Conservation (phyloP, 2,329 filamentous ascomycete genomes). For the Ascosphaera apis region DNA sequence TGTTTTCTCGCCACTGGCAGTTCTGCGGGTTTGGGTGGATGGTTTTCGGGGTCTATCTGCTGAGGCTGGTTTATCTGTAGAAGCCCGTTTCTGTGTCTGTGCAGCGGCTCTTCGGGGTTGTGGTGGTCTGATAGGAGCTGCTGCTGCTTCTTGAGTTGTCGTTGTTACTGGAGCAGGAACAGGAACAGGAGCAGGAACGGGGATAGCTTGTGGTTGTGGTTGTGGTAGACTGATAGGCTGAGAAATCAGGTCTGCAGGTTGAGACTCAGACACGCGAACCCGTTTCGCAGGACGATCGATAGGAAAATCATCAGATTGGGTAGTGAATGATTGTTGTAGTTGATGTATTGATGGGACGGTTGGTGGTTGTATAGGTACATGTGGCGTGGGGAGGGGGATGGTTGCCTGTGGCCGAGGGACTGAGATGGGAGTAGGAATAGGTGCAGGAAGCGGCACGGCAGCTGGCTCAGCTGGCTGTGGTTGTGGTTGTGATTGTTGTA, state of each 20-base stretch:
- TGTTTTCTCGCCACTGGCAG: slow-evolving; percentile 9
- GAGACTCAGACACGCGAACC: slow-evolving; percentile 6
- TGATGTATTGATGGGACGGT: slow-evolving; percentile 1
- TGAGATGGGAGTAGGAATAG: slow-evolving; percentile 9
- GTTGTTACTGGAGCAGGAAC: background rate
- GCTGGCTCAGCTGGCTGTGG: slow-evolving; percentile 1
- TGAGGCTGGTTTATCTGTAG: slow-evolving; percentile 8
- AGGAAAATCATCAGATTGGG: slow-evolving; percentile 2
- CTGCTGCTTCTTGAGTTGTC: no score
- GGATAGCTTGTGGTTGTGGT: background rate
- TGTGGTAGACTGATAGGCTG: no score
- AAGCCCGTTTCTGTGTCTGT: slow-evolving; percentile 6
- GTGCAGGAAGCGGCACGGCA: slow-evolving; percentile 1
- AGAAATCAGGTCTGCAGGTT: background rate
- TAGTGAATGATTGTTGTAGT: background rate
- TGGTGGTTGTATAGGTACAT: slow-evolving; percentile 4
- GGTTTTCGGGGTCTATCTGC: slow-evolving; percentile 1
- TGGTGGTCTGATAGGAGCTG: slow-evolving; percentile 1
- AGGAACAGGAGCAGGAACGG: background rate
- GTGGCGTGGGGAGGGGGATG: slow-evolving; percentile 2
- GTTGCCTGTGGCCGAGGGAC: slow-evolving; percentile 11
- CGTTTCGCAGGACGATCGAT: slow-evolving; percentile 11
- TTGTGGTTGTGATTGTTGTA: background rate
- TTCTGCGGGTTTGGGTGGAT: slow-evolving; percentile 2
- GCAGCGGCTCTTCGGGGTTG: slow-evolving; percentile 5